Evolutionary conservation across 176 grass and related monocot species (phyloP).

Genomic region (Raddia distichophylla): DNA sequence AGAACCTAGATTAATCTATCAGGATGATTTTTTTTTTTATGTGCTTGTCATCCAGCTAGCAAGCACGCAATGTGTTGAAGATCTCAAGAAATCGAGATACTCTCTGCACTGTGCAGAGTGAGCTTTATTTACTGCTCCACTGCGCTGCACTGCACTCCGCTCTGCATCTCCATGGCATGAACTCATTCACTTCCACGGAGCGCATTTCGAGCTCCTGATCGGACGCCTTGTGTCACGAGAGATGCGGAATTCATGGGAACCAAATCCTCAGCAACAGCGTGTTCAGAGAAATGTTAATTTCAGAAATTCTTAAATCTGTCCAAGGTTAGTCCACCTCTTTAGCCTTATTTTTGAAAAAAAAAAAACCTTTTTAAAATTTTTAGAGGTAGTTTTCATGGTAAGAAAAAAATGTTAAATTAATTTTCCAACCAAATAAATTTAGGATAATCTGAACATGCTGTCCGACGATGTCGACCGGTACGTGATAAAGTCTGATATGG

Average conservation of each 20-base stretch:
- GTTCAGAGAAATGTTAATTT: too few relatives aligned
- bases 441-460: too few relatives aligned
- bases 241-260: not conserved
- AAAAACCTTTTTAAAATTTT: too few relatives aligned
- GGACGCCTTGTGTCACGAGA: not conserved
- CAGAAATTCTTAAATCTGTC: too few relatives aligned
- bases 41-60: conserved; percentile 25
- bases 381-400: too few relatives aligned
- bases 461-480: too few relatives aligned
- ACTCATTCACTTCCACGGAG: conserved; percentile 18
- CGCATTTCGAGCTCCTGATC: conserved; percentile 1
- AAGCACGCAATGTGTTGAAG: conserved; percentile 44
- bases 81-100: conserved; percentile 39
- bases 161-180: conserved; percentile 26
- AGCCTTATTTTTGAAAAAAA: too few relatives aligned
- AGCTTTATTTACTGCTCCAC: conserved; percentile 3
- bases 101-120: not conserved
- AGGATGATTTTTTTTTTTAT: not conserved
- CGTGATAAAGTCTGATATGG: not conserved
- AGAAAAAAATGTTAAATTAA: too few relatives aligned
- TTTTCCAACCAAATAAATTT: too few relatives aligned
- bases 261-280: too few relatives aligned
- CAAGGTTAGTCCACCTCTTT: too few relatives aligned
- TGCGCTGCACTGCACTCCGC: not conserved
- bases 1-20: conserved; percentile 9